These are phyloP conservation scores for Penicillium aurantiogriseum DNA, from an alignment of 2,329 filamentous ascomycete genomes.

Conservation along the genomic window DNA sequence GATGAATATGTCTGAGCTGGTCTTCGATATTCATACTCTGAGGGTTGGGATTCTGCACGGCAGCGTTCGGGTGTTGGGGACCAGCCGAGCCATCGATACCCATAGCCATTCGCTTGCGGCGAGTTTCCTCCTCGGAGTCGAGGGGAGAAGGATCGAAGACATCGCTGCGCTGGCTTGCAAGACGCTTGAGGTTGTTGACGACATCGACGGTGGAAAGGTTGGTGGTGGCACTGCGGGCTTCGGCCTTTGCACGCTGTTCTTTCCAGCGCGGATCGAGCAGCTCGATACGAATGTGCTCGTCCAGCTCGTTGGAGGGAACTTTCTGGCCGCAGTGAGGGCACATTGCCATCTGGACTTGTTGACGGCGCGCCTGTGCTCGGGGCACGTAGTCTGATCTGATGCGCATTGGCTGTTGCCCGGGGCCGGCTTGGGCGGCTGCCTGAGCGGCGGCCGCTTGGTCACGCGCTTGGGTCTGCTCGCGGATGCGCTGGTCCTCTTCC, in stretches of 20 bases:
- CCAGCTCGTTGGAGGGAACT: constrained; percentile 81
- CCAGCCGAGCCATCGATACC: constrained; percentile 34
- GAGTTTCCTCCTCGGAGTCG: constrained; percentile 69
- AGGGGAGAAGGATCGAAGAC: constrained; percentile 69
- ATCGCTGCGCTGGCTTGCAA: constrained; percentile 83
- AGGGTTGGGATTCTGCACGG: constrained; percentile 29
- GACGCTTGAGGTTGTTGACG: constrained; percentile 90
- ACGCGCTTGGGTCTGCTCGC: constrained; percentile 54
- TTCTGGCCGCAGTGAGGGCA: constrained; percentile 93
- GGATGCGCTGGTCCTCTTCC: constrained; percentile 63
- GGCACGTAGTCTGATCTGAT: constrained; percentile 94
- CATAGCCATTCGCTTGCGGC: constrained; percentile 72
- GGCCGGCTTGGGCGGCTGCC: constrained; percentile 68
- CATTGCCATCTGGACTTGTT: constrained; percentile 62
- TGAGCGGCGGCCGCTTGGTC: constrained; percentile 72
- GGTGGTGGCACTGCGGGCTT: constrained; percentile 78
- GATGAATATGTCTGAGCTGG: constrained; percentile 70
- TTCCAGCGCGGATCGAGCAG: constrained; percentile 93
- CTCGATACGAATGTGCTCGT: constrained; percentile 93
- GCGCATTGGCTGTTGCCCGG: constrained; percentile 65
- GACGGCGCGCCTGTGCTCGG: constrained; percentile 70
- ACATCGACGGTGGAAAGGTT: constrained; percentile 85
- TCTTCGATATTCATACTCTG: constrained; percentile 72
- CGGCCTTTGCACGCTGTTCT: constrained; percentile 86
- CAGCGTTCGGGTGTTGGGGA: constrained; percentile 29